phyloP scores from a whole-genome alignment of 2,329 filamentous ascomycete genomes.

The Fusarium domesticum region DNA sequence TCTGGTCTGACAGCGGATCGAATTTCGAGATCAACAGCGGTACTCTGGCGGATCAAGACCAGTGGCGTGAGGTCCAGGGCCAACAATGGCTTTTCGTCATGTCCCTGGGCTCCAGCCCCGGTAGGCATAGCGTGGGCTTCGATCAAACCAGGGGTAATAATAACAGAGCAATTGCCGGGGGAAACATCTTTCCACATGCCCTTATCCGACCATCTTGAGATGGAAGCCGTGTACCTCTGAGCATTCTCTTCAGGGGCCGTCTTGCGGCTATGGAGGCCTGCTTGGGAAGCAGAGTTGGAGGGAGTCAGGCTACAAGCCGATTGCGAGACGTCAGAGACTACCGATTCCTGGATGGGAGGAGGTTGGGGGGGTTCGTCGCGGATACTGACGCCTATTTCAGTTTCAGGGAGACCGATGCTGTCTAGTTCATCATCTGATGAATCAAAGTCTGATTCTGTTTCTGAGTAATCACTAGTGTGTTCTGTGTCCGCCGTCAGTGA shows the following conservation, averaged over 20 bases:
- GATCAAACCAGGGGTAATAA: slow-evolving; percentile 57
- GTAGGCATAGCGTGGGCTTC: slow-evolving; percentile 50
- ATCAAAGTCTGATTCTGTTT: slow-evolving; percentile 48
- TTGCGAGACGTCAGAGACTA: slow-evolving; percentile 37
- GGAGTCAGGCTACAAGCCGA: slow-evolving; percentile 66
- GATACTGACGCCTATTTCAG: slow-evolving; percentile 57
- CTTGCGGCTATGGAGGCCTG: slow-evolving; percentile 51
- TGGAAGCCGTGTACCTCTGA: slow-evolving; percentile 49
- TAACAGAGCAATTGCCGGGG: slow-evolving; percentile 50
- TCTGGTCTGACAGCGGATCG: slow-evolving; percentile 76
- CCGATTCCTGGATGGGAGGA: slow-evolving; percentile 36
- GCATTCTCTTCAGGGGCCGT: slow-evolving; percentile 40
- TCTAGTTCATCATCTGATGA: slow-evolving; percentile 57
- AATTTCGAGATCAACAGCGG: slow-evolving; percentile 89
- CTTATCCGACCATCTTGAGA: slow-evolving; percentile 62
- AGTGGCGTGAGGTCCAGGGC: slow-evolving; percentile 87
- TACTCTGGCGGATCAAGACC: slow-evolving; percentile 86
- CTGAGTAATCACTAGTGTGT: slow-evolving; percentile 43
- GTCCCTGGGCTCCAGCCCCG: slow-evolving; percentile 30
- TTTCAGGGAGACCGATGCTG: slow-evolving; percentile 58
- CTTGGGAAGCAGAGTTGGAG: slow-evolving; percentile 79
- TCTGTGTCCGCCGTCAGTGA: slow-evolving; percentile 52
- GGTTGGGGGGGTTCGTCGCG: slow-evolving; percentile 28
- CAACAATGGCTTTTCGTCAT: slow-evolving; percentile 49
- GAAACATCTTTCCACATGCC: slow-evolving; percentile 60